phyloP scores from a whole-genome alignment of 306 rosid species.

The Crotalaria pallida region DNA sequence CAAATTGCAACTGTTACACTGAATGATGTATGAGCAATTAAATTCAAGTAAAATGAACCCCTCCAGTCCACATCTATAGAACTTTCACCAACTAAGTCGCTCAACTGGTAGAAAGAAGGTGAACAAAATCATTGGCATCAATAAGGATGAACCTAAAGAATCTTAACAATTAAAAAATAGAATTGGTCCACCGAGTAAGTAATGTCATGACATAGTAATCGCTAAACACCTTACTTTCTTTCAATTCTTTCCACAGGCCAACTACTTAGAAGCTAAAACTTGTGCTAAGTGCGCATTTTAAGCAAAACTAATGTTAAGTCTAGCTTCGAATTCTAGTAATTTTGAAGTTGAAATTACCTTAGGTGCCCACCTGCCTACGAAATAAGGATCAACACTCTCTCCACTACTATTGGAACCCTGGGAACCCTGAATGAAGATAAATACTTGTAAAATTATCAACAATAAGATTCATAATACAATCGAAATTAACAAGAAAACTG shows the following conservation, averaged over 20 bases:
- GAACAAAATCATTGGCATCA: constrained; percentile 20
- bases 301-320: too few species aligned
- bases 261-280: too few species aligned
- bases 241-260: too few species aligned
- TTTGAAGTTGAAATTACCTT: constrained; percentile 57
- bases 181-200: too few species aligned
- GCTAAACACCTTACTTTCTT: too few species aligned
- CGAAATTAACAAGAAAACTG: too few species aligned
- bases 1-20: constrained; percentile 95
- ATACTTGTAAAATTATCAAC: constrained; percentile 14
- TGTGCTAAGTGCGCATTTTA: too few species aligned
- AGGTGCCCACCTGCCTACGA: constrained; percentile 96
- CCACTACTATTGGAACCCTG: constrained; percentile 38
- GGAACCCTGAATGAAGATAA: constrained; percentile 37
- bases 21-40: constrained; percentile 89
- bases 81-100: constrained; percentile 52
- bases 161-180: background rate
- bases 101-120: constrained; percentile 50
- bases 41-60: constrained; percentile 91
- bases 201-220: too few species aligned
- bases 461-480: background rate
- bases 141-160: background rate
- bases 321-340: too few species aligned
- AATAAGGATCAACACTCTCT: constrained; percentile 60
- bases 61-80: constrained; percentile 83